These are phyloP conservation scores for Trichoderma asperelloides DNA, from an alignment of 495 filamentous ascomycete genomes.

Conservation along the genomic window DNA sequence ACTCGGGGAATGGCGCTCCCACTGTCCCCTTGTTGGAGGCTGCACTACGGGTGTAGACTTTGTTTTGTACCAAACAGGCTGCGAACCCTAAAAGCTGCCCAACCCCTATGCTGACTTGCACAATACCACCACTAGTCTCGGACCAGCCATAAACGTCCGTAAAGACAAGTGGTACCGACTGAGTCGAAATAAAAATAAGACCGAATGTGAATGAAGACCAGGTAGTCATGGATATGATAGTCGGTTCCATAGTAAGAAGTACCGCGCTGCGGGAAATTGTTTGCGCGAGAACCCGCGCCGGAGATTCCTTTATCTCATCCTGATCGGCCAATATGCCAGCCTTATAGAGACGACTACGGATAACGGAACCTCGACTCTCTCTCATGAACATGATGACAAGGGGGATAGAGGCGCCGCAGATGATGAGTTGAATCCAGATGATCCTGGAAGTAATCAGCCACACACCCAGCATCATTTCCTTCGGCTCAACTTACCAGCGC, in stretches of 20 bases:
- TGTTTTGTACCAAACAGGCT: neutral
- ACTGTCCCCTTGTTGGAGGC: neutral
- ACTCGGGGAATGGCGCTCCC: neutral
- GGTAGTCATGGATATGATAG: neutral
- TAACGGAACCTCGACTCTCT: neutral
- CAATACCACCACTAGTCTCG: neutral
- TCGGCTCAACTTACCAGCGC: neutral
- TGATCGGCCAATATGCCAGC: too few species aligned
- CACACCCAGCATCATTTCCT: neutral
- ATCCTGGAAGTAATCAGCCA: neutral
- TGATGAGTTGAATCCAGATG: neutral
- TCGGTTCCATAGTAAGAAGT: neutral
- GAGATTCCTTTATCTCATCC: too few species aligned
- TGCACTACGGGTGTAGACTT: neutral
- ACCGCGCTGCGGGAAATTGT: neutral
- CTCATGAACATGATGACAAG: neutral
- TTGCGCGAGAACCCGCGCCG: neutral
- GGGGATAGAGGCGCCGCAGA: neutral
- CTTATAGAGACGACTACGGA: neutral
- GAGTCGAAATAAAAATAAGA: neutral
- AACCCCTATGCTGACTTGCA: neutral
- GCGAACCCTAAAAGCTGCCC: neutral
- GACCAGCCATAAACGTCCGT: neutral
- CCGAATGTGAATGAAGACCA: neutral
- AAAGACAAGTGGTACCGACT: neutral